Evolutionary conservation across 75 land plant genomes (phyloP).

Genomic region (Cunninghamia lanceolata): DNA sequence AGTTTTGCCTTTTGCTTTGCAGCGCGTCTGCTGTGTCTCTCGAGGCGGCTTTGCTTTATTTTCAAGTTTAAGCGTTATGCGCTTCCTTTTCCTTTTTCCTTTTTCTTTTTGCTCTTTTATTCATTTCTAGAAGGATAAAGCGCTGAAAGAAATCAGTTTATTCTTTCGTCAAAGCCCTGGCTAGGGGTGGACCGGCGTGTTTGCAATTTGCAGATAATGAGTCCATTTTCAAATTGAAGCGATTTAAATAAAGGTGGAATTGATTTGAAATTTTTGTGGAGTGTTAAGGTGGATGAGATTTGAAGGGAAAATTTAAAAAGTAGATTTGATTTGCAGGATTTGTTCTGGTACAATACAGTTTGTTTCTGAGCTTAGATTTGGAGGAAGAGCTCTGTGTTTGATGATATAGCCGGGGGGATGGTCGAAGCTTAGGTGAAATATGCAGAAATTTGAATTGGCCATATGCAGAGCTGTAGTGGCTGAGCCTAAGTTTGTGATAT

Average conservation of each 20-base stretch:
- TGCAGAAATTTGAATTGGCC: background rate
- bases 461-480: background rate
- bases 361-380: background rate
- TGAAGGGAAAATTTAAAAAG: background rate
- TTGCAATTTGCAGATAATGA: background rate
- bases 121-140: background rate
- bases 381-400: background rate
- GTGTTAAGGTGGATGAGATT: background rate
- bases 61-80: background rate
- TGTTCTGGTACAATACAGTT: background rate
- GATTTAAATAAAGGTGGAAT: background rate
- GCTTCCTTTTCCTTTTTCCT: conserved; percentile 1
- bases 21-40: conserved; percentile 7
- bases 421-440: background rate
- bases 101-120: background rate
- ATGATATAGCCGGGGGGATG: background rate
- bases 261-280: background rate
- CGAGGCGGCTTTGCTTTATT: background rate
- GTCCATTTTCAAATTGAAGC: background rate
- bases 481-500: background rate
- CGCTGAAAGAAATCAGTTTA: background rate
- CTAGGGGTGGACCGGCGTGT: background rate
- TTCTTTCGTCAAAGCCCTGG: background rate
- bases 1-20: background rate
- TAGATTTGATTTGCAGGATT: background rate